Conservation (phyloP, 345 rosid genomes). For the Corchorus olitorius region DNA sequence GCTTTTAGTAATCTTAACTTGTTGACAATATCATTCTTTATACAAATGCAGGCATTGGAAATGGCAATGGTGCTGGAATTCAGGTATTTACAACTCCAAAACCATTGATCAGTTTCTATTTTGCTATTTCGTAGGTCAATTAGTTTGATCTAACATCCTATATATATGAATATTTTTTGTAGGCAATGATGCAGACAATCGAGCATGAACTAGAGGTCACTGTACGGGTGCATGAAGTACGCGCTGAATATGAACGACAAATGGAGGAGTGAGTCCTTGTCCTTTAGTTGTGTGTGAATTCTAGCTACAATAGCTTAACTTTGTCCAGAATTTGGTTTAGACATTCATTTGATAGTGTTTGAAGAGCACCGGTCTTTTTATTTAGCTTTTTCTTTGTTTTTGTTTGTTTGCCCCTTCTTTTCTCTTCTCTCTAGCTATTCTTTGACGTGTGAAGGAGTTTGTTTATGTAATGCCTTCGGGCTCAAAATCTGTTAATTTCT, state of each 20-base stretch:
- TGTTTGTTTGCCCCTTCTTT: neutral
- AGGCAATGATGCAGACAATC: slow-evolving; percentile 87
- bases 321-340: neutral
- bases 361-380: neutral
- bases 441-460: neutral
- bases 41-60: slow-evolving; percentile 48
- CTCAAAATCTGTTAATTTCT: neutral
- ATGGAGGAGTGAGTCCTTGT: slow-evolving; percentile 80
- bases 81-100: slow-evolving; percentile 56
- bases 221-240: slow-evolving; percentile 90
- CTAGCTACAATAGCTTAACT: neutral
- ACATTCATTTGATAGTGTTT: neutral
- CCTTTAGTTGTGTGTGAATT: slow-evolving; percentile 1
- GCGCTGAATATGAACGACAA: slow-evolving; percentile 86
- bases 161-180: slow-evolving; percentile 13
- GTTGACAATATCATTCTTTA: slow-evolving; percentile 18
- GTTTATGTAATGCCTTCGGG: neutral
- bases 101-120: neutral
- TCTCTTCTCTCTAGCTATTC: neutral
- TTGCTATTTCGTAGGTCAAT: neutral
- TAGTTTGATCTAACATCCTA: neutral
- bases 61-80: slow-evolving; percentile 68
- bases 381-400: neutral
- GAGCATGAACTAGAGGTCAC: slow-evolving; percentile 98
- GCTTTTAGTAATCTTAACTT: slow-evolving; percentile 21